phyloP scores from a whole-genome alignment of 352 stramenopile species.

The Pythium chondricola region DNA sequence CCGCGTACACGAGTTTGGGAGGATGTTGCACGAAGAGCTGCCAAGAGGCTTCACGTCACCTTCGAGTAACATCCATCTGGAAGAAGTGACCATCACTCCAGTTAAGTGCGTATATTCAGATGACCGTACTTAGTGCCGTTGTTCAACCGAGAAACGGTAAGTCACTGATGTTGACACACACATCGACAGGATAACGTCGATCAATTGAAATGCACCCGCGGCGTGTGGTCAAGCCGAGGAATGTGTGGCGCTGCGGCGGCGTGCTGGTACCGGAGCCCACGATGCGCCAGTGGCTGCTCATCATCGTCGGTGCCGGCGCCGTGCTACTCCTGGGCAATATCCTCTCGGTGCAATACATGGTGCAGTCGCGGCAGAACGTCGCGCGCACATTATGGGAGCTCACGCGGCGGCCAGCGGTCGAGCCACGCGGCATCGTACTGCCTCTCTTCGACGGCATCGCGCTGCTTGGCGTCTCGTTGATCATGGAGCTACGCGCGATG shows the following conservation, averaged over 20 bases:
- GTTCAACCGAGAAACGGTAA: no score
- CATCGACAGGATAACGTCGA: no score
- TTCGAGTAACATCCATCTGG: no score
- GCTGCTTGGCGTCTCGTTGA: conserved; percentile 46
- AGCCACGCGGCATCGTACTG: conserved; percentile 47
- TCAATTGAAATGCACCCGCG: no score
- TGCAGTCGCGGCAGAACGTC: conserved; percentile 2
- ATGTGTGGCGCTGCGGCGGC: background rate
- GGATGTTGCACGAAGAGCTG: background rate
- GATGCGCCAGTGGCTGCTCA: conserved; percentile 5
- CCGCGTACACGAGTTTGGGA: no score
- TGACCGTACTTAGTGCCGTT: no score
- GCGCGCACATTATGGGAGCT: conserved; percentile 14
- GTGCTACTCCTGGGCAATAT: conserved; percentile 14
- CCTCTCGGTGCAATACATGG: conserved; percentile 7
- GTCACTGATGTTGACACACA: no score
- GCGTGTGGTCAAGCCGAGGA: conserved; percentile 9
- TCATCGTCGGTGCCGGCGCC: conserved; percentile 1
- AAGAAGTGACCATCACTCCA: no score
- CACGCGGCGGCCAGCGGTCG: conserved; percentile 20
- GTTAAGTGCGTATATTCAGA: no score
- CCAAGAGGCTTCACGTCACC: conserved; percentile 3
- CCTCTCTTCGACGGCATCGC: conserved; percentile 63
- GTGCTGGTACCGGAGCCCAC: conserved; percentile 6
- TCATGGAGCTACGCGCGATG: conserved; percentile 52